phyloP scores from a whole-genome alignment of 164 flowering plant genomes.

The Aristolochia contorta region DNA sequence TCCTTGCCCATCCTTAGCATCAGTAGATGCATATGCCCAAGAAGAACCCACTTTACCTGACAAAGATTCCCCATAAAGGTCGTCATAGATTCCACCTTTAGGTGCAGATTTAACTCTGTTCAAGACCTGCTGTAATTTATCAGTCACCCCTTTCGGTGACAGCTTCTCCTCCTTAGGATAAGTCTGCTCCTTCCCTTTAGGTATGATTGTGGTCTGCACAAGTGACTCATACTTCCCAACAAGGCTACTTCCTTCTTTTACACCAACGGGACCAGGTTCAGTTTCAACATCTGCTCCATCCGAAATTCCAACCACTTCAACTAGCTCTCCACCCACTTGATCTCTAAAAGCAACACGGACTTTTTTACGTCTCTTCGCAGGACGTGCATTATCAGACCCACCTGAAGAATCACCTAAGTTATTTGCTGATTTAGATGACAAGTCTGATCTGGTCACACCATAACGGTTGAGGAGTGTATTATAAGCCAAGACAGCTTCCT shows the following conservation, averaged over 20 bases:
- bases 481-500: constrained; percentile 85
- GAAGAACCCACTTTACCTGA: constrained; percentile 69
- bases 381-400: constrained; percentile 34
- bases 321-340: constrained; percentile 84
- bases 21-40: constrained; percentile 60
- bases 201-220: constrained; percentile 78
- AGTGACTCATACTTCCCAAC: constrained; percentile 96
- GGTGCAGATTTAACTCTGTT: constrained; percentile 66
- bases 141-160: constrained; percentile 61
- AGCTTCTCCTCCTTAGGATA: constrained; percentile 31
- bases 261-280: constrained; percentile 93
- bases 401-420: constrained; percentile 13
- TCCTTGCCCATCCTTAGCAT: constrained; percentile 18
- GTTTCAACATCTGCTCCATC: constrained; percentile 95
- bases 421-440: constrained; percentile 14
- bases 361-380: constrained; percentile 56
- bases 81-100: constrained; percentile 73
- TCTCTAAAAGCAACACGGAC: constrained; percentile 72
- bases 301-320: constrained; percentile 85
- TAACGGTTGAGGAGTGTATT: constrained; percentile 76
- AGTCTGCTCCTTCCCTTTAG: constrained; percentile 62
- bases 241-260: constrained; percentile 88
- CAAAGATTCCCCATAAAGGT: constrained; percentile 77
- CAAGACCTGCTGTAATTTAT: constrained; percentile 64
- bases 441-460: constrained; percentile 40